Percentiles rank a stretch among this genome's conserved stretches.
These are phyloP conservation scores for Ramichloridium luteum DNA, from an alignment of 2,329 filamentous ascomycete species.

Conservation along the genomic window DNA sequence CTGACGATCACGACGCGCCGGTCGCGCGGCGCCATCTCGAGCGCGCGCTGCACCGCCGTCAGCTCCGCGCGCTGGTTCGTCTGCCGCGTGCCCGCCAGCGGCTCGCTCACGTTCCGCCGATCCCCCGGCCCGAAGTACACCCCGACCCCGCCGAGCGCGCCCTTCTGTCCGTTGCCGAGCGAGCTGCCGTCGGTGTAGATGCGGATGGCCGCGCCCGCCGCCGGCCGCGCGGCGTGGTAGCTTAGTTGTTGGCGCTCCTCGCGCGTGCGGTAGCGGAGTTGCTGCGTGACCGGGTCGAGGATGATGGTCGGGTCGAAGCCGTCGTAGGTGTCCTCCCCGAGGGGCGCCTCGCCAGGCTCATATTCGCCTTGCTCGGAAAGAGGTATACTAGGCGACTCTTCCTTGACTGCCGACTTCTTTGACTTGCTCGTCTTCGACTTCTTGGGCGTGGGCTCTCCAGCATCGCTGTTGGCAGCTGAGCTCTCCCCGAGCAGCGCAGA, in stretches of 20 bases:
- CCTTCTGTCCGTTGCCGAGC: conserved; percentile 43
- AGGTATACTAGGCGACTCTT: conserved; percentile 11
- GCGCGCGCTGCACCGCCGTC: conserved; percentile 70
- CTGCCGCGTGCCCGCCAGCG: conserved; percentile 59
- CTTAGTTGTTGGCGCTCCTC: conserved; percentile 37
- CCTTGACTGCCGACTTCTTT: conserved; percentile 23
- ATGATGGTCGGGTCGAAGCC: conserved; percentile 48
- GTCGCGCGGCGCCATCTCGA: conserved; percentile 59
- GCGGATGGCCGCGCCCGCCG: conserved; percentile 35
- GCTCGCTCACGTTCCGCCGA: conserved; percentile 55
- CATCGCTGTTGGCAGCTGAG: conserved; percentile 12
- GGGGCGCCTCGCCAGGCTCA: conserved; percentile 43
- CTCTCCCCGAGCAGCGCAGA: neutral
- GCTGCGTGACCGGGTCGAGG: conserved; percentile 42
- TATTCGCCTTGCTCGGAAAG: conserved; percentile 24
- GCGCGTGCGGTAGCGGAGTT: conserved; percentile 43
- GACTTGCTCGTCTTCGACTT: conserved; percentile 31
- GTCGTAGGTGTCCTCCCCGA: conserved; percentile 46
- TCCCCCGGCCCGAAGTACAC: conserved; percentile 51
- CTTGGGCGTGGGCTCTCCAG: conserved; percentile 22
- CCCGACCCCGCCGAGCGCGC: conserved; percentile 48
- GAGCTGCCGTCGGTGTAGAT: conserved; percentile 55
- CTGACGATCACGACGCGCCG: conserved; percentile 64
- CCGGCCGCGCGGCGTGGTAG: conserved; percentile 30
- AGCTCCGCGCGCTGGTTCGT: conserved; percentile 97